These are phyloP conservation scores for Alternaria sp. DNA, from an alignment of 2,329 filamentous ascomycete genomes.

Conservation along the genomic window DNA sequence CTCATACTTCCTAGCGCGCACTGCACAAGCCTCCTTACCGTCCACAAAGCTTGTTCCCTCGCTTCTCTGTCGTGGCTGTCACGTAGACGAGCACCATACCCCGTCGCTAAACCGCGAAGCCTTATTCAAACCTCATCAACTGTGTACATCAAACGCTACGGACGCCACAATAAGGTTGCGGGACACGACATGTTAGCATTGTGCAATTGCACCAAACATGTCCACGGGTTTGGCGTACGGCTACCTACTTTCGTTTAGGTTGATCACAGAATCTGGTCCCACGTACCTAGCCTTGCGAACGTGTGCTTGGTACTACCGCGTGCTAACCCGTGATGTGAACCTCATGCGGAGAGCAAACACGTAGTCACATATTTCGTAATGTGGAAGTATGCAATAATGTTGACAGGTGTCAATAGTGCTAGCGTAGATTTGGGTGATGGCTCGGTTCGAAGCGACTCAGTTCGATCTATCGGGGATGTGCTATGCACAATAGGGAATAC, in stretches of 20 bases:
- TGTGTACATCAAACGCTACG: neutral
- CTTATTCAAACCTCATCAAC: neutral
- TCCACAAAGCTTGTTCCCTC: neutral
- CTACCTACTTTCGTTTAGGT: neutral
- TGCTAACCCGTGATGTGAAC: neutral
- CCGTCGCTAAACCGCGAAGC: neutral
- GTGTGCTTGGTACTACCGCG: neutral
- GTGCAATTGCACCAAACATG: neutral
- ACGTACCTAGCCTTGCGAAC: neutral
- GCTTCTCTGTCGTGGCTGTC: neutral
- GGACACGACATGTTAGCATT: neutral
- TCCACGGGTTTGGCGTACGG: neutral
- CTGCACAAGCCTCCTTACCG: neutral
- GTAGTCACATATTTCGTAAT: neutral
- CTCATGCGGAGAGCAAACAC: neutral
- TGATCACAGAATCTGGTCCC: neutral
- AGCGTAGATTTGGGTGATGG: too few relatives aligned
- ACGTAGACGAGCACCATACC: neutral
- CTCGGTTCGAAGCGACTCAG: too few relatives aligned
- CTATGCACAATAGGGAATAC: fast-evolving
- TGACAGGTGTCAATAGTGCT: too few relatives aligned
- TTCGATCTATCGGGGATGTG: neutral
- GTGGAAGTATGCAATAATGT: too few relatives aligned
- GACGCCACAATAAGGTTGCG: neutral
- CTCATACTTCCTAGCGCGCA: neutral